These are phyloP conservation scores for Heterobasidion occidentale DNA, from an alignment of 1,284 basidiomycete species.

Conservation along the genomic window DNA sequence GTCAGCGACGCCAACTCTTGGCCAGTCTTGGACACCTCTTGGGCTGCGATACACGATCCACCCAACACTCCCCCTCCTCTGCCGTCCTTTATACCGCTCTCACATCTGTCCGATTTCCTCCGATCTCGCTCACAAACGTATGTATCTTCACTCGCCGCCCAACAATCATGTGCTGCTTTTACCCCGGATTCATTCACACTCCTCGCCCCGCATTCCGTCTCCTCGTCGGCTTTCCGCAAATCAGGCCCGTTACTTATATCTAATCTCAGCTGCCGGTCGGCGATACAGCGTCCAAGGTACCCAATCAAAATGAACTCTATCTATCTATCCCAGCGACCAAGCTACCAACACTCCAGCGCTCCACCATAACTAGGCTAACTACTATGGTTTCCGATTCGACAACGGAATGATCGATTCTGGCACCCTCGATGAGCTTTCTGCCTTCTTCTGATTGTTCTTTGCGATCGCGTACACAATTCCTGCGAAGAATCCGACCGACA, in stretches of 20 bases:
- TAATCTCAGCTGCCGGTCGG: not conserved
- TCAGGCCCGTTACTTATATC: not conserved
- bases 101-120: no score
- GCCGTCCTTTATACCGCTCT: no score
- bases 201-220: not conserved
- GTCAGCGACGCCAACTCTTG: not conserved
- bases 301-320: not conserved
- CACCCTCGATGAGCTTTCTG: conserved; percentile 34
- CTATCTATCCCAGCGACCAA: not conserved
- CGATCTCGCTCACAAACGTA: no score
- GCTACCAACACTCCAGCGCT: not conserved
- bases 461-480: conserved; percentile 87
- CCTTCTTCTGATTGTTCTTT: conserved; percentile 81
- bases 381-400: conserved; percentile 38
- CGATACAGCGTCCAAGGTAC: not conserved
- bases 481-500: conserved; percentile 86
- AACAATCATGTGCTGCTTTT: not conserved
- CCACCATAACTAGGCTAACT: not conserved
- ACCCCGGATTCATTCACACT: not conserved
- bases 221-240: not conserved
- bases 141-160: no score
- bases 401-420: conserved; percentile 52
- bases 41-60: no score
- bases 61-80: no score
- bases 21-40: not conserved